Evolutionary conservation across 1,139 yeast species (phyloP), one percentile per base, ranked within the genome.

Genomic region (Scheffersomyces quercinus): DNA sequence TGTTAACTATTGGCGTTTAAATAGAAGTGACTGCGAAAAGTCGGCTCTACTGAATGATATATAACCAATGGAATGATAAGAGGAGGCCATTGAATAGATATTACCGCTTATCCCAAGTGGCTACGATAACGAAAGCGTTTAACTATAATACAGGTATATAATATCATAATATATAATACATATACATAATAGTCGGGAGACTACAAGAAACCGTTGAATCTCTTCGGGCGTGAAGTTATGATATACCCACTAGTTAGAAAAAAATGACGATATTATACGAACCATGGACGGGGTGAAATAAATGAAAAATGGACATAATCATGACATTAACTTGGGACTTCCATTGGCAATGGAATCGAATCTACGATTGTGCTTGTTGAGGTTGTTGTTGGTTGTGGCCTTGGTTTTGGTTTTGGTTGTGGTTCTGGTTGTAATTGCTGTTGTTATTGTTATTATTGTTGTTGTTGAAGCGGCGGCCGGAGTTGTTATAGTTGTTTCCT

Each of bases 401-500:
- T 20, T 38, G 40, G 43, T 40, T 41, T 20, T 35, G 33, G 42
- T 11, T 8, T n/a, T 14, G n/a, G 24, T 31, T 31, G 11, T 31
- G 35, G 11, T 15, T 20, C 20, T 37, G 44, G 29, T 46, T 45
- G 36, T 40, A 9, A 31, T 41, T 41, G 35, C 39, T 37, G 14
- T 40, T 38, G 24, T 31, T 35, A 26, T 32, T 29, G 38, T 45
- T 35, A 38, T 45, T 45, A 20, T 26, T 12, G 38, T 35, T 32
- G 42, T 31, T 40, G 39, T 41, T 50, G 39, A 35, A 44, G 37
- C 50, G 47, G 31, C 50, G 50, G 45, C 35, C 35, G 11, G 35
- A 14, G 35, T 49, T 48, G 43, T 44, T 44, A 37, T 39, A 40
- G 38, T 48, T 44, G 7, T 51, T 52, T 31, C 34, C 36, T 45